Conservation (phyloP, 2,329 filamentous ascomycete species). For the Cladobotryum protrusum region DNA sequence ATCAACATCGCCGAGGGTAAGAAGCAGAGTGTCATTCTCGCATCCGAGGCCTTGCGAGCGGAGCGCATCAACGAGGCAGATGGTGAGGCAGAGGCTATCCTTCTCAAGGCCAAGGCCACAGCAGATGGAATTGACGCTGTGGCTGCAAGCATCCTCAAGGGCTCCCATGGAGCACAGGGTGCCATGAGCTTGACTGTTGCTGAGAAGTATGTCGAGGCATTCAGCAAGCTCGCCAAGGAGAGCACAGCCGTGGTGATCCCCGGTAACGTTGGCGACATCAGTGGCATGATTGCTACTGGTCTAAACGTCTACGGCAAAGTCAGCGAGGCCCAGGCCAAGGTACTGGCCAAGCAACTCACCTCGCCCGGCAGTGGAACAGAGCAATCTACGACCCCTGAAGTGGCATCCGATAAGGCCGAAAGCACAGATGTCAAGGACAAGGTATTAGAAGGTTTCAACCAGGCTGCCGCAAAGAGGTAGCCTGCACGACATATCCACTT, state of each 20-base stretch:
- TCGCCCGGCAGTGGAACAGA: constrained; percentile 18
- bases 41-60: constrained; percentile 81
- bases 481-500: background rate
- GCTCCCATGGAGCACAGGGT: constrained; percentile 68
- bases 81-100: constrained; percentile 91
- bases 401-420: constrained; percentile 11
- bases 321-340: constrained; percentile 68
- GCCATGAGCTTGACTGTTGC: constrained; percentile 85
- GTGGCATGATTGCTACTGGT: constrained; percentile 92
- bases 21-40: constrained; percentile 95
- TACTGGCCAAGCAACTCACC: constrained; percentile 50
- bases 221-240: constrained; percentile 86
- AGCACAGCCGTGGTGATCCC: constrained; percentile 93
- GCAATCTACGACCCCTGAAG: background rate
- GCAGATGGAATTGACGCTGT: constrained; percentile 85
- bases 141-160: constrained; percentile 65
- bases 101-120: constrained; percentile 78
- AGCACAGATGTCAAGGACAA: constrained; percentile 31
- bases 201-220: constrained; percentile 97
- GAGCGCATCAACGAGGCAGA: constrained; percentile 90
- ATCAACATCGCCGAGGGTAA: constrained; percentile 98
- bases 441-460: constrained; percentile 35
- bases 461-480: constrained; percentile 28
- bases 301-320: constrained; percentile 95
- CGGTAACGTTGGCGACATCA: constrained; percentile 93